Evolutionary conservation across 305 asterid species (phyloP), one percentile per base, ranked within the genome.

Genomic region (Fraxinus baroniana): DNA sequence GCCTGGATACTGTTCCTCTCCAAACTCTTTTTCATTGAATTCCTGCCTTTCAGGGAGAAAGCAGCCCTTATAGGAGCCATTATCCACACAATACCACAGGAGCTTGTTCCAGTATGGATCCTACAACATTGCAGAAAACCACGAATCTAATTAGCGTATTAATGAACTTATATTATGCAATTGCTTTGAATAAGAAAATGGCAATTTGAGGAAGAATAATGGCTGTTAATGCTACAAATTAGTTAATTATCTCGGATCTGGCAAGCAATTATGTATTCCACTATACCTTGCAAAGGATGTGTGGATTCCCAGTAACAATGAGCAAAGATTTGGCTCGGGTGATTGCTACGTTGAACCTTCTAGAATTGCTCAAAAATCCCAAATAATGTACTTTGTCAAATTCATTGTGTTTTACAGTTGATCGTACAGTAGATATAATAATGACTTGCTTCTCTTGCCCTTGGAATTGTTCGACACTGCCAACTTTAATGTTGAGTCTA

Each of bases 401-500:
- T 73, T 96, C 98, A 32, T 93, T 91, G 78, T 96, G 98, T 79
- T 89, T 91, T 24, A 92, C 80, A 10, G 99, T 96, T 24, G 99
- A 96, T 80, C 99, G 97, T 32, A 96, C 99, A 1, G 99, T 96
- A 62, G 99, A 96, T 80, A 96, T 88, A 10, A 96, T 89, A 72
- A 96, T 94, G 1, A 96, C 95, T 82, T 91, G 84, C 84, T 88
- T 87, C 83, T 96, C 99, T 86, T 94, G 99, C 66, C 99, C 98
- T 87, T 96, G 99, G 78, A 93, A 96, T 86, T 93, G 98, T 86
- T 96, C 99, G 0, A 96, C 99, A 66, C 95, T 94, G 77, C 99
- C 98, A 77, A 96, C 98, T 85, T 91, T 92, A 55, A 93, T 74
- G 78, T 85, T 83, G 18, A 62, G 71, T 83, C 80, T 60, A 71